A percentile compares a stretch with the other conserved stretches of the same genome.
These are phyloP conservation scores for Capsaspora owczarzaki DNA, from an alignment of 78 protist species.

Conservation along the genomic window DNA sequence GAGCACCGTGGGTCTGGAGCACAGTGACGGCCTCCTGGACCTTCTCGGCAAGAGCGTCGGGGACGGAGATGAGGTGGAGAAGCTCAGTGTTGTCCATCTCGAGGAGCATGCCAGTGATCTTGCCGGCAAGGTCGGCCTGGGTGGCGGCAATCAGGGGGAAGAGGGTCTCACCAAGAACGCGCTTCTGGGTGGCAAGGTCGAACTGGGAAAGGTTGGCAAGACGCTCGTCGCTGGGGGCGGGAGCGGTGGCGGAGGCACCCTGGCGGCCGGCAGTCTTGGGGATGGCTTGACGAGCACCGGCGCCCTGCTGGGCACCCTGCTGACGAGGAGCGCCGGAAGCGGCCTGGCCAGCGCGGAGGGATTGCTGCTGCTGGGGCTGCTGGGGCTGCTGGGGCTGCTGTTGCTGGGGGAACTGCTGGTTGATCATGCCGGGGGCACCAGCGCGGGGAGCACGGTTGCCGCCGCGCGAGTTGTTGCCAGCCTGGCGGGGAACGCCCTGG, in stretches of 20 bases:
- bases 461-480: not conserved
- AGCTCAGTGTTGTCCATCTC: constrained; percentile 82
- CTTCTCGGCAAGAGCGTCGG: constrained; percentile 39
- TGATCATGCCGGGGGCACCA: not conserved
- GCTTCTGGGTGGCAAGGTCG: constrained; percentile 43
- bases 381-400: not conserved
- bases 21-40: constrained; percentile 70
- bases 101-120: constrained; percentile 88
- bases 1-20: constrained; percentile 31
- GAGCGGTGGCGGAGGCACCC: not conserved
- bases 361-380: not conserved
- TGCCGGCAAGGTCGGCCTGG: constrained; percentile 62
- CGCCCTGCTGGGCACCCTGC: not conserved
- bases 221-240: not conserved
- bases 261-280: not conserved
- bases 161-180: constrained; percentile 75
- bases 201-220: not conserved
- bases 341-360: not conserved
- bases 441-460: not conserved
- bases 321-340: too few species aligned
- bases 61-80: constrained; percentile 57
- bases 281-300: not conserved
- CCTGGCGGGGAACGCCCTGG: too few species aligned
- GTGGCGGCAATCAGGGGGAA: constrained; percentile 50
- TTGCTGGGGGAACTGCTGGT: not conserved